Percentiles rank a stretch among this genome's conserved stretches.
These are phyloP conservation scores for Penicillium diatomitis DNA, from an alignment of 495 filamentous ascomycete species.

Conservation along the genomic window DNA sequence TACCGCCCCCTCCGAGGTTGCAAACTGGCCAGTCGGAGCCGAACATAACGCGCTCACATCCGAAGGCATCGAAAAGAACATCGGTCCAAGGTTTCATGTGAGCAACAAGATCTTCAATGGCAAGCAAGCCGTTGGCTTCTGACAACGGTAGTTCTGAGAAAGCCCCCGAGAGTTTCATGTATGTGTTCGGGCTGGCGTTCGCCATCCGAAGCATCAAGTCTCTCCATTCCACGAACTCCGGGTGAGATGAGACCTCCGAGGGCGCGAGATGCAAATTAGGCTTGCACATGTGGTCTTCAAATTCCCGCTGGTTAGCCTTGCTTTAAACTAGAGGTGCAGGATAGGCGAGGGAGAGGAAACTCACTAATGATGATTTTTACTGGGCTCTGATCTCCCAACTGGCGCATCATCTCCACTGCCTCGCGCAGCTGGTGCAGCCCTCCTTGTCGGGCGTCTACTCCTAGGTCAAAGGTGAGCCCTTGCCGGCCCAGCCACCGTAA, in stretches of 20 bases:
- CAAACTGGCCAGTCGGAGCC: conserved; percentile 89
- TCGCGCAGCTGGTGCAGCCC: conserved; percentile 66
- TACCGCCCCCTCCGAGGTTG: conserved; percentile 52
- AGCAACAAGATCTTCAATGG: conserved; percentile 33
- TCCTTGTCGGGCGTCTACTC: conserved; percentile 61
- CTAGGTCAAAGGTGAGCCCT: conserved; percentile 67
- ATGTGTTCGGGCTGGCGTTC: conserved; percentile 45
- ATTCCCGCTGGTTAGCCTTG: neutral
- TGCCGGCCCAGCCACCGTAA: conserved; percentile 56
- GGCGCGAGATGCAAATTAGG: conserved; percentile 52
- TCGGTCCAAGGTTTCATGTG: conserved; percentile 54
- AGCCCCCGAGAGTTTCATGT: conserved; percentile 81
- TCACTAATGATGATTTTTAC: conserved; percentile 60
- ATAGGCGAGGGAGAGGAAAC: neutral
- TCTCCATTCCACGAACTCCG: conserved; percentile 48
- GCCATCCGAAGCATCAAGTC: conserved; percentile 37
- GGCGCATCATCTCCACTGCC: conserved; percentile 61
- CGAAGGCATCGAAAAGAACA: conserved; percentile 58
- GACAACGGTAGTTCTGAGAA: conserved; percentile 62
- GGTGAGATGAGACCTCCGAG: conserved; percentile 35
- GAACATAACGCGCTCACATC: conserved; percentile 68
- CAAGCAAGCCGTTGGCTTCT: conserved; percentile 20
- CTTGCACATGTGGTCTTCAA: conserved; percentile 77
- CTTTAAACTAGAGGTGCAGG: neutral
- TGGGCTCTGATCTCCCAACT: conserved; percentile 49